Conservation (phyloP, 129 eudicot genomes). For the Silybum marianum region DNA sequence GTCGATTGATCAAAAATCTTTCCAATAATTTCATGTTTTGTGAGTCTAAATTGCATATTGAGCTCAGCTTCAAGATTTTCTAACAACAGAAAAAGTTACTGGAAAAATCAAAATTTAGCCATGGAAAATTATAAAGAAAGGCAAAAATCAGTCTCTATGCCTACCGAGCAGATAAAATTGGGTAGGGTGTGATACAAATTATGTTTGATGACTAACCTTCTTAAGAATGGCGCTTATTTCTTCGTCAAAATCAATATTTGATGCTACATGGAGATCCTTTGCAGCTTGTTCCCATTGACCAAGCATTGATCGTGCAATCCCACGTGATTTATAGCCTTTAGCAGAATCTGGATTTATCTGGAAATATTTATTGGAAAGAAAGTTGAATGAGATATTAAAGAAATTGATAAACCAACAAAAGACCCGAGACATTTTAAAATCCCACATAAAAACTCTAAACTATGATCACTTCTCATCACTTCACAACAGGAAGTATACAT, state of each 20-base stretch:
- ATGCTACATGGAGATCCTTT: constrained; percentile 93
- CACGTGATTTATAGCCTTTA: constrained; percentile 93
- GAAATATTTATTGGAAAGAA: neutral
- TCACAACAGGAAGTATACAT: neutral
- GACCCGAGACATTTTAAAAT: neutral
- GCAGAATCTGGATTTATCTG: constrained; percentile 98
- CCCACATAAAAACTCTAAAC: neutral
- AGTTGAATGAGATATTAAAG: neutral
- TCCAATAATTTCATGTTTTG: no score
- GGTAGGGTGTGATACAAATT: neutral
- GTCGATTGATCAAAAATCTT: neutral
- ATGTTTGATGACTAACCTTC: constrained; percentile 56
- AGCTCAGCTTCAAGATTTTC: neutral
- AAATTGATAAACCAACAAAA: neutral
- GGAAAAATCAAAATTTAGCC: neutral
- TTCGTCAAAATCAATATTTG: constrained; percentile 89
- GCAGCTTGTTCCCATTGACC: constrained; percentile 97
- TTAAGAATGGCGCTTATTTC: constrained; percentile 83
- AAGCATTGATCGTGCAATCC: constrained; percentile 90
- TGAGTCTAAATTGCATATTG: neutral
- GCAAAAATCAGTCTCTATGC: neutral
- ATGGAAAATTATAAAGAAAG: neutral
- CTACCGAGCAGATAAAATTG: constrained; percentile 2
- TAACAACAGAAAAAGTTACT: neutral
- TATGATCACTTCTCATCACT: neutral